Evolutionary conservation across 345 rosid genomes (phyloP).

Genomic region (Cardamine chenopodiifolia): DNA sequence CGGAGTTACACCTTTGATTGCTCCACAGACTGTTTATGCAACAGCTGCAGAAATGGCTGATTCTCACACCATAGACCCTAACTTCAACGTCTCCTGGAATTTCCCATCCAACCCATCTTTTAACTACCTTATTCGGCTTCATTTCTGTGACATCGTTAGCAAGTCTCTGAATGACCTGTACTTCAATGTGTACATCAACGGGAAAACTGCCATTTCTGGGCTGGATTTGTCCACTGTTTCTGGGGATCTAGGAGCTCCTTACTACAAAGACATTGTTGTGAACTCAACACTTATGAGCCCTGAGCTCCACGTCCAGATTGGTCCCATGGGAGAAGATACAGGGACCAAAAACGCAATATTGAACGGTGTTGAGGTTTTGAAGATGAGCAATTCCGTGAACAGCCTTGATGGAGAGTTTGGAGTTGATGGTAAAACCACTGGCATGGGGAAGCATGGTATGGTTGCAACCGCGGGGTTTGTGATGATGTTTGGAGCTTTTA

Average conservation of each 20-base stretch:
- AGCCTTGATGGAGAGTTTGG: conserved; percentile 86
- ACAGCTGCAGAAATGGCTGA: conserved; percentile 66
- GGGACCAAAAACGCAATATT: conserved; percentile 62
- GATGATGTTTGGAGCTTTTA: conserved; percentile 87
- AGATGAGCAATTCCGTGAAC: conserved; percentile 70
- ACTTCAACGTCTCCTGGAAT: conserved; percentile 72
- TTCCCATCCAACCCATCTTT: conserved; percentile 58
- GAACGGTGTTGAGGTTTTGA: conserved; percentile 73
- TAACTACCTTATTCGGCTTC: conserved; percentile 64
- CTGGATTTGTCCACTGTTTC: conserved; percentile 64
- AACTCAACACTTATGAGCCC: conserved; percentile 50
- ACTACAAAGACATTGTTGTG: conserved; percentile 73
- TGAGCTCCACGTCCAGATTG: conserved; percentile 59
- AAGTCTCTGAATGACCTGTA: conserved; percentile 67
- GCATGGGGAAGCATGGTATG: conserved; percentile 45
- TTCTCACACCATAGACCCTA: conserved; percentile 45
- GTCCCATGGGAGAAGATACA: conserved; percentile 61
- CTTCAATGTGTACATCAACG: conserved; percentile 72
- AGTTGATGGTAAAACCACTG: conserved; percentile 51
- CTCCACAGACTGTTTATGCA: conserved; percentile 68
- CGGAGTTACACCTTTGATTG: conserved; percentile 60
- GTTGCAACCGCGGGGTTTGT: conserved; percentile 82
- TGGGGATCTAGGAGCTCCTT: conserved; percentile 53
- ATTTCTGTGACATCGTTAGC: conserved; percentile 82
- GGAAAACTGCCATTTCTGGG: conserved; percentile 63